Evolutionary conservation across 345 rosid genomes (phyloP).

Genomic region (Salix udensis): DNA sequence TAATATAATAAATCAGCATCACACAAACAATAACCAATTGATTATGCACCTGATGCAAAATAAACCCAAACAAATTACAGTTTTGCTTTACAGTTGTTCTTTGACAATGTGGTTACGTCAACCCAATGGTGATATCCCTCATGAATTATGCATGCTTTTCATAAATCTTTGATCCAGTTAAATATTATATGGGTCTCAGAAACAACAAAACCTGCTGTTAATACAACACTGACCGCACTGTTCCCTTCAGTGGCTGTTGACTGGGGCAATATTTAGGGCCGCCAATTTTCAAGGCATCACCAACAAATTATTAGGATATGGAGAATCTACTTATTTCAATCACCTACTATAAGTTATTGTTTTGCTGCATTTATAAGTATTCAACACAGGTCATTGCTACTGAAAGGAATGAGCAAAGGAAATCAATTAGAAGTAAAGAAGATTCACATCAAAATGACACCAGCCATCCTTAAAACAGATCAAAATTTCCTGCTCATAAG

Average conservation of each 20-base stretch:
- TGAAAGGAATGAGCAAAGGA: neutral
- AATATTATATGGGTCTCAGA: too few relatives aligned
- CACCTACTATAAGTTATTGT: too few relatives aligned
- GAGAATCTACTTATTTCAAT: too few relatives aligned
- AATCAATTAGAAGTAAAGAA: neutral
- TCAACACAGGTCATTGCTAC: neutral
- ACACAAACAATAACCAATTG: neutral
- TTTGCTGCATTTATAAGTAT: too few relatives aligned
- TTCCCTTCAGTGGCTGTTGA: too few relatives aligned
- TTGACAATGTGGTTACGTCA: too few relatives aligned
- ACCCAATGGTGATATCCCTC: neutral
- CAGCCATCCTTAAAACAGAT: neutral
- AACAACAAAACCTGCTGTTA: too few relatives aligned
- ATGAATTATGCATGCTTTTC: neutral
- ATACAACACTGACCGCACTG: too few relatives aligned
- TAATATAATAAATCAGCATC: neutral
- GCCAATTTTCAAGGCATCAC: too few relatives aligned
- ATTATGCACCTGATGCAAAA: neutral
- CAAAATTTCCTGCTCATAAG: neutral
- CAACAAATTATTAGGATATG: too few relatives aligned
- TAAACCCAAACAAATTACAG: neutral
- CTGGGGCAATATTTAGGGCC: too few relatives aligned
- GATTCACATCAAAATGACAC: neutral
- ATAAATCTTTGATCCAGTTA: neutral
- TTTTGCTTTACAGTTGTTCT: too few relatives aligned